Base-by-base conservation (phyloP, 164 flowering plant species). In the Magnolia sinica region DNA sequence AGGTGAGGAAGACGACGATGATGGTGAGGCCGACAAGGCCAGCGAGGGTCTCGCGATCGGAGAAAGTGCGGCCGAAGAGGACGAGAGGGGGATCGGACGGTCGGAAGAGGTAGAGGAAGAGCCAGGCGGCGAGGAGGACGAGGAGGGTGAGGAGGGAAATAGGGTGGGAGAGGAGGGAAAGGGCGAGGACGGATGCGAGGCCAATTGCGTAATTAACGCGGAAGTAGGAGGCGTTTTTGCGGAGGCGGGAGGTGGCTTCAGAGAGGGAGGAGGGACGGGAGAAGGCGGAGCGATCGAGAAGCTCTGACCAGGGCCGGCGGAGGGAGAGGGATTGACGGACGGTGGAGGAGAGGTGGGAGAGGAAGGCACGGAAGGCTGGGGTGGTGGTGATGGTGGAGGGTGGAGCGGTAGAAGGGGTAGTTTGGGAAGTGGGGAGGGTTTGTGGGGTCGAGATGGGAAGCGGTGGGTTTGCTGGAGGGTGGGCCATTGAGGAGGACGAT, bases 291-390 rank as follows among this genome's bases (percentile, higher is more conserved):
- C 94, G 88, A 64, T 93, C 98, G 19, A 79, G 77, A 77, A 93
- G 95, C 80, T 93, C 96, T 11, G 79, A 14, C 95, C 96, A 93
- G n/a, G 93, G 89, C 2, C 92, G 92, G 73, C 92, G 91, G 75
- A 87, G 88, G 19, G 96, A 79, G 81, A 89, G 76, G 61, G 89
- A 91, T 70, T 79, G 50, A 50, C 89, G 88, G 78, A 86, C 72
- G 19, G 86, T 65, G 1, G 86, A 87, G 72, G 91, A 68, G 77
- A 90, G 67, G 74, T 84, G 84, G 83, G 81, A 68, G 77, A 93
- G 68, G 88, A 90, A 86, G 65, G 88, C 79, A 24, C 94, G 93
- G 84, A 89, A 79, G 51, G 92, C 97, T 1, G 91, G 89, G 71
- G 91, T 89, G 78, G 91, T 76, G 77, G 84, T 74, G 10, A 91